Evolutionary conservation across 352 stramenopile species (phyloP).

Genomic region (Saprolegnia diclina): DNA sequence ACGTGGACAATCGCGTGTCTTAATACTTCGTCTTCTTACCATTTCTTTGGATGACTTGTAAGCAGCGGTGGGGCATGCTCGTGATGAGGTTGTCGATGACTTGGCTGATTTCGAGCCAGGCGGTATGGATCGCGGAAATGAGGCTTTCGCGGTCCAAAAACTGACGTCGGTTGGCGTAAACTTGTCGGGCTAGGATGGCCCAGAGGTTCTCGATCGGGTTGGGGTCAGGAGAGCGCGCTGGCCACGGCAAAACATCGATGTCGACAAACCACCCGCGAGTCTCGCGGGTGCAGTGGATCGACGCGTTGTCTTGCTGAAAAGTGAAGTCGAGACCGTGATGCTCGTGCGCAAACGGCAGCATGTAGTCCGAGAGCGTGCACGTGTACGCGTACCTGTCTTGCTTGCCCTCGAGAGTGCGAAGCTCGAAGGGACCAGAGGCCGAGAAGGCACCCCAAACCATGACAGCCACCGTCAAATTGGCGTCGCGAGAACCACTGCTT

Average conservation of each 20-base stretch:
- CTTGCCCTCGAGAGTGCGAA: not conserved
- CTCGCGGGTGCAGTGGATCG: not conserved
- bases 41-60: conserved; percentile 5
- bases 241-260: not conserved
- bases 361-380: not conserved
- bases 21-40: conserved; percentile 16
- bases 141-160: conserved; percentile 22
- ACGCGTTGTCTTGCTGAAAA: conserved; percentile 15
- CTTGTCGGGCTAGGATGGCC: not conserved
- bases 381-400: not conserved
- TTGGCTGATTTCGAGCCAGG: not conserved
- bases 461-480: not conserved
- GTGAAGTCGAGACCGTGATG: not conserved
- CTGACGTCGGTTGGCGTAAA: conserved; percentile 15
- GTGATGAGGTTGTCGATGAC: conserved; percentile 6
- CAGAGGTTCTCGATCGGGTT: conserved; percentile 24
- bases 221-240: conserved; percentile 2
- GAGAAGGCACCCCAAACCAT: conserved; percentile 19
- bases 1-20: too few species aligned
- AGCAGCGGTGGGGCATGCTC: conserved; percentile 19
- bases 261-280: not conserved
- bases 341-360: not conserved
- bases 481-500: not conserved
- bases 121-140: conserved; percentile 1
- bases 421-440: not conserved